Evolutionary conservation across 2,329 filamentous ascomycete species (phyloP), one percentile per base, ranked within the genome.

Genomic region (Aspergillus neotritici): DNA sequence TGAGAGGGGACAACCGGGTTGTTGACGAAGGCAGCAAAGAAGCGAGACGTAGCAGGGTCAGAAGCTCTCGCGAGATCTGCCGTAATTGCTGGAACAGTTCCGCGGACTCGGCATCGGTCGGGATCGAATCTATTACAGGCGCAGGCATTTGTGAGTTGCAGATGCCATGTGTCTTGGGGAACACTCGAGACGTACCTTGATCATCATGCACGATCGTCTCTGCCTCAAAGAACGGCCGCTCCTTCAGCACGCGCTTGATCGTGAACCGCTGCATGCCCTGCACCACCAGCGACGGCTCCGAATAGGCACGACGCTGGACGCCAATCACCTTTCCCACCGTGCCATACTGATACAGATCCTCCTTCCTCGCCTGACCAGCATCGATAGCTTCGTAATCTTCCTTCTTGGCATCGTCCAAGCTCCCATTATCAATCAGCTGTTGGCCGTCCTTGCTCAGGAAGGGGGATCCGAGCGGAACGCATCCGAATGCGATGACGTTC

Each of bases 201-300:
- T 94, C 88, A 45, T 83, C 77, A 56, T 84, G 79, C 43, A 84
- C 76, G 46, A 75, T 76, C 16, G 95, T 80, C 55, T 85, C 84
- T 35, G 82, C 90, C 69, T 95, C 89, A 54, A 95, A 89, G 62
- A 86, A 94, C 2, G 89, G 87, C 41, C 83, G 78, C 52, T 94
- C 87, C 61, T 87, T 83, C 31, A 80, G 76, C 37, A 93, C 68
- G 58, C 81, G 83, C 40, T 88, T 84, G 30, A 96, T 70, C 49
- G 79, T 79, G 50, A 96, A 83, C 32, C 93, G 79, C 50, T 83
- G 77, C 13, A 87, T 75, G 12, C 93, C 93, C 64, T 97, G 89
- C 2, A 98, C 88, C 4, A 95, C 76, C 40, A 98, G 68, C 44
- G 83, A 83, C 58, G 95, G 83, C 61, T 96, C 86, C 25, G 82